These are phyloP conservation scores for Phytophthora cactorum DNA, from an alignment of 352 stramenopile genomes.

Conservation along the genomic window DNA sequence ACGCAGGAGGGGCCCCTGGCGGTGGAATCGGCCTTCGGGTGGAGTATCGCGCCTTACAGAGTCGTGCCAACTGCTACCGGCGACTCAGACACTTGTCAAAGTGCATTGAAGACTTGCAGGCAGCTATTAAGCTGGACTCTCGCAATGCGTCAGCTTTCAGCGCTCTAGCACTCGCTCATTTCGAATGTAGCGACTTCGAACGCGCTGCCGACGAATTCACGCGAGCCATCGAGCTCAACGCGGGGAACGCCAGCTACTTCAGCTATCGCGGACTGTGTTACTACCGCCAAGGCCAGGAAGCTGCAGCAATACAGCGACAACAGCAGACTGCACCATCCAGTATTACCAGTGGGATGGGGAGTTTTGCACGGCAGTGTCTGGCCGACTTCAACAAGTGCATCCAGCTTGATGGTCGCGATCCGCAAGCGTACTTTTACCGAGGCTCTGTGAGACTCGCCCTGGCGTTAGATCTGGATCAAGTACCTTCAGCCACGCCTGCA, in stretches of 20 bases:
- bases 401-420: constrained; percentile 75
- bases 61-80: constrained; percentile 69
- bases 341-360: constrained; percentile 23
- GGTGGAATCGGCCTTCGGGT: constrained; percentile 54
- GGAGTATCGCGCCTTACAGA: constrained; percentile 75
- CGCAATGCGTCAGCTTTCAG: constrained; percentile 69
- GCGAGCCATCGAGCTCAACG: constrained; percentile 71
- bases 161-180: constrained; percentile 68
- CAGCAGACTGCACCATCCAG: constrained; percentile 11
- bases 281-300: constrained; percentile 61
- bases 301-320: constrained; percentile 14
- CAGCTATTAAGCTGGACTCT: constrained; percentile 72
- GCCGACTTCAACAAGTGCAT: constrained; percentile 77
- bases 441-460: constrained; percentile 71
- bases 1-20: constrained; percentile 4
- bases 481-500: constrained; percentile 4
- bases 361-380: constrained; percentile 59
- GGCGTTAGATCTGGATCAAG: constrained; percentile 53
- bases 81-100: constrained; percentile 60
- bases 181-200: constrained; percentile 61
- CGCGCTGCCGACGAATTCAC: constrained; percentile 65
- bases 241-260: constrained; percentile 61
- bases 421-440: constrained; percentile 80
- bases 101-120: constrained; percentile 79
- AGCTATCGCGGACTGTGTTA: constrained; percentile 75